Evolutionary conservation across 495 filamentous ascomycete genomes (phyloP).

Genomic region (Glutinoglossum americanum): DNA sequence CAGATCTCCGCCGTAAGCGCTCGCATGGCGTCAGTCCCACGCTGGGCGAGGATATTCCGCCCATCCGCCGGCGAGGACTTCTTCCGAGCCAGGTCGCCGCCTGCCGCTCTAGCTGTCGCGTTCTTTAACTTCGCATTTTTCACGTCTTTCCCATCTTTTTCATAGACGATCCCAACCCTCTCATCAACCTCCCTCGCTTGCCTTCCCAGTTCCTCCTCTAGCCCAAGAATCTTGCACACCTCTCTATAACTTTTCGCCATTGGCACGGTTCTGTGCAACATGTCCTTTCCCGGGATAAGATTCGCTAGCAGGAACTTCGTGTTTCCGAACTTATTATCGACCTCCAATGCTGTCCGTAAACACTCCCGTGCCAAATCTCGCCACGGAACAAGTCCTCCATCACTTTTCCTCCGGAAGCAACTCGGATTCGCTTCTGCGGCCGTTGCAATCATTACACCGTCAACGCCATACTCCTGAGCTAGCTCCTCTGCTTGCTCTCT

Average conservation of each 20-base stretch:
- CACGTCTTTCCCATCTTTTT: neutral
- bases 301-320: constrained; percentile 78
- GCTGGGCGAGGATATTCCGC: neutral
- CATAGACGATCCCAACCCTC: neutral
- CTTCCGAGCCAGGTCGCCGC: neutral
- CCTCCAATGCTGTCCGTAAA: constrained; percentile 42
- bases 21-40: neutral
- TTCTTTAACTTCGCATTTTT: constrained; percentile 1
- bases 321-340: constrained; percentile 72
- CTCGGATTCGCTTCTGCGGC: constrained; percentile 75
- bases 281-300: constrained; percentile 59
- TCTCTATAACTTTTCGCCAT: constrained; percentile 1
- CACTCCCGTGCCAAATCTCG: constrained; percentile 53
- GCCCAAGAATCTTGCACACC: neutral
- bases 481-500: constrained; percentile 45
- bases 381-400: constrained; percentile 51
- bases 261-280: constrained; percentile 28
- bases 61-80: neutral
- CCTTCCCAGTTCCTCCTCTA: neutral
- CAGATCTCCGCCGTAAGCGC: neutral
- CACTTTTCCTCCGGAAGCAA: constrained; percentile 44
- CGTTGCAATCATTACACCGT: constrained; percentile 94
- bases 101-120: neutral
- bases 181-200: neutral
- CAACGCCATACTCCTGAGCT: constrained; percentile 53